A percentile compares a stretch with the other conserved stretches of the same genome.
phyloP scores from a whole-genome alignment of 305 asterid genomes.

The Fraxinus ornus region DNA sequence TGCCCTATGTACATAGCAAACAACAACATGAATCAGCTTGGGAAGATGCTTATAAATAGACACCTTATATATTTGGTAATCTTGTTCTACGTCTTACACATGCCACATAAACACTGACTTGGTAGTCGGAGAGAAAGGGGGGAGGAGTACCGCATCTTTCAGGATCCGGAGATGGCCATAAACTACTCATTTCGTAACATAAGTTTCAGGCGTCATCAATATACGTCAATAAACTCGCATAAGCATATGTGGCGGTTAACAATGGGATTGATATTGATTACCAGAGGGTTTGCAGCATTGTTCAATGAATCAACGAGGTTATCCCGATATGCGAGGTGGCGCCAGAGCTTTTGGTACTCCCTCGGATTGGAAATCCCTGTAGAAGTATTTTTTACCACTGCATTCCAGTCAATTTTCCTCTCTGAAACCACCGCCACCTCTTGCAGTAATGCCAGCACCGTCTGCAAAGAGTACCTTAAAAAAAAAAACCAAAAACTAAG shows the following conservation, averaged over 20 bases:
- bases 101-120: background rate
- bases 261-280: constrained; percentile 11
- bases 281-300: constrained; percentile 50
- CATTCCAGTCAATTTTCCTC: constrained; percentile 72
- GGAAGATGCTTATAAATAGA: background rate
- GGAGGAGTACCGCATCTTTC: background rate
- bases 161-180: background rate
- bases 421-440: constrained; percentile 62
- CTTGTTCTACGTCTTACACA: background rate
- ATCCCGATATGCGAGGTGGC: constrained; percentile 75
- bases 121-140: background rate
- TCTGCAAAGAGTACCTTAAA: constrained; percentile 58
- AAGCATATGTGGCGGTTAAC: background rate
- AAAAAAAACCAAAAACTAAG: background rate
- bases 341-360: constrained; percentile 84
- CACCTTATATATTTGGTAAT: background rate
- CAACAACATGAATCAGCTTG: background rate
- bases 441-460: constrained; percentile 64
- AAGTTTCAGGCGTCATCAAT: background rate
- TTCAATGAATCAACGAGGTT: constrained; percentile 46
- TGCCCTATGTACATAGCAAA: background rate
- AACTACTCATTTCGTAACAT: background rate
- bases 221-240: background rate
- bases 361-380: constrained; percentile 72
- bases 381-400: constrained; percentile 55